Evolutionary conservation across 306 rosid genomes (phyloP).

Genomic region (Pyrus pyrifolia): DNA sequence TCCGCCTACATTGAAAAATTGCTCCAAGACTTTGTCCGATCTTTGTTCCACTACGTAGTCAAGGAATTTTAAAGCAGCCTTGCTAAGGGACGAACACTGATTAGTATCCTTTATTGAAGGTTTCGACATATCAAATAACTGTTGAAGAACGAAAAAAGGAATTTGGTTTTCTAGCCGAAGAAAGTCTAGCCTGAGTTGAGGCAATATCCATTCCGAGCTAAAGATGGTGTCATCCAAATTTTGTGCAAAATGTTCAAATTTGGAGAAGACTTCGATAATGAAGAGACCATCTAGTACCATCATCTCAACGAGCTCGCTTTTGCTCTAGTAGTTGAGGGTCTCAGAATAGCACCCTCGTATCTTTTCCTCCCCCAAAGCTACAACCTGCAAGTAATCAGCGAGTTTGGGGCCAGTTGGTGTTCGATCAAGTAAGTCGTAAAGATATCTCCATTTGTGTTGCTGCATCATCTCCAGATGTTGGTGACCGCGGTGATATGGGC

Average conservation of each 20-base stretch:
- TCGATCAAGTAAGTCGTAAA: constrained; percentile 26
- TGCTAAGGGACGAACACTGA: neutral
- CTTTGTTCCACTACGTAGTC: constrained; percentile 27
- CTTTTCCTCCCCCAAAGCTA: constrained; percentile 14
- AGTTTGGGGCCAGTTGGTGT: constrained; percentile 7
- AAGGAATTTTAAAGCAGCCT: constrained; percentile 40
- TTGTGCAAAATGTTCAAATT: constrained; percentile 3
- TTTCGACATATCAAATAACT: constrained; percentile 16
- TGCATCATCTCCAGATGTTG: constrained; percentile 38
- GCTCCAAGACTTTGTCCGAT: constrained; percentile 10
- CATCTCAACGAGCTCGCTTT: constrained; percentile 30
- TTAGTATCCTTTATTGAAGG: neutral
- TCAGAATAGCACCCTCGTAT: constrained; percentile 51
- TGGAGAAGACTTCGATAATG: constrained; percentile 41
- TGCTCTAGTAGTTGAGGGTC: neutral
- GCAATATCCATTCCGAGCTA: constrained; percentile 29
- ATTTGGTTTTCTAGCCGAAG: constrained; percentile 60
- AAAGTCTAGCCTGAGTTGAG: constrained; percentile 22
- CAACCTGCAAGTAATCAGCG: neutral
- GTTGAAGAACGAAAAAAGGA: constrained; percentile 44
- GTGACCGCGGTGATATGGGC: constrained; percentile 42
- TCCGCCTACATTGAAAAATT: neutral
- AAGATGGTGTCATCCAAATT: constrained; percentile 30
- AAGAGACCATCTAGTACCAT: constrained; percentile 62
- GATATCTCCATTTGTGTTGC: constrained; percentile 44